Evolutionary conservation across 2,329 filamentous ascomycete genomes (phyloP).

Genomic region (Exophiala dermatitidis): DNA sequence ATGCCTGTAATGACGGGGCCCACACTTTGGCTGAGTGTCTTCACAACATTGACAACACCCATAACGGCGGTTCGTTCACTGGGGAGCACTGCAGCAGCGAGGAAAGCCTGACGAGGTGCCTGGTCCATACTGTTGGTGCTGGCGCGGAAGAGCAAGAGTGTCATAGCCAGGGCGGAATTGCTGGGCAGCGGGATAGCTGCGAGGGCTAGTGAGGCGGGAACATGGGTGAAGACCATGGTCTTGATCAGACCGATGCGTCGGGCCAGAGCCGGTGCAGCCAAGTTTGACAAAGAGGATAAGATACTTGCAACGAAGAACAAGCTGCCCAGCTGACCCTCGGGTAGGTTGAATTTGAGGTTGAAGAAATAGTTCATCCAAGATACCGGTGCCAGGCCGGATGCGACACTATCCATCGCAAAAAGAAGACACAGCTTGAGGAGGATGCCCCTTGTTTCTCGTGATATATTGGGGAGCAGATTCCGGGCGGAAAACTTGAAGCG

Average conservation of each 20-base stretch:
- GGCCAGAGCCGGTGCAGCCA: conserved; percentile 32
- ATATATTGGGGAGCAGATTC: conserved; percentile 37
- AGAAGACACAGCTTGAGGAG: conserved; percentile 59
- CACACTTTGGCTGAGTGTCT: conserved; percentile 51
- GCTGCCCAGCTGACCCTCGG: conserved; percentile 48
- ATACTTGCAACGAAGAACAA: conserved; percentile 47
- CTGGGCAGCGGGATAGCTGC: conserved; percentile 52
- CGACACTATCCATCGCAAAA: conserved; percentile 62
- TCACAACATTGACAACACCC: conserved; percentile 57
- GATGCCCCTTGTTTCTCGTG: conserved; percentile 43
- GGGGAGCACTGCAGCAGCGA: conserved; percentile 57
- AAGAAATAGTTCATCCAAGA: conserved; percentile 53
- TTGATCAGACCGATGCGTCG: conserved; percentile 53
- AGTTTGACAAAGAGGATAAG: conserved; percentile 41
- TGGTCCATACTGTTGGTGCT: conserved; percentile 63
- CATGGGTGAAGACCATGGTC: conserved; percentile 57
- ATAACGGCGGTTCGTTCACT: conserved; percentile 61
- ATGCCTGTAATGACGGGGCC: conserved; percentile 51
- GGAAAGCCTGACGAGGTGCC: conserved; percentile 57
- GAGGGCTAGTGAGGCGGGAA: conserved; percentile 56
- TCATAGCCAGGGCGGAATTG: conserved; percentile 45
- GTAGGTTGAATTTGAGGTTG: conserved; percentile 47
- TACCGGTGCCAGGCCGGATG: conserved; percentile 59
- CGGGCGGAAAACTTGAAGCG: too few species aligned
- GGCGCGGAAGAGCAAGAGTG: conserved; percentile 52